These are phyloP conservation scores for Aspergillus sp. DNA, from an alignment of 2,329 filamentous ascomycete species.

Conservation along the genomic window DNA sequence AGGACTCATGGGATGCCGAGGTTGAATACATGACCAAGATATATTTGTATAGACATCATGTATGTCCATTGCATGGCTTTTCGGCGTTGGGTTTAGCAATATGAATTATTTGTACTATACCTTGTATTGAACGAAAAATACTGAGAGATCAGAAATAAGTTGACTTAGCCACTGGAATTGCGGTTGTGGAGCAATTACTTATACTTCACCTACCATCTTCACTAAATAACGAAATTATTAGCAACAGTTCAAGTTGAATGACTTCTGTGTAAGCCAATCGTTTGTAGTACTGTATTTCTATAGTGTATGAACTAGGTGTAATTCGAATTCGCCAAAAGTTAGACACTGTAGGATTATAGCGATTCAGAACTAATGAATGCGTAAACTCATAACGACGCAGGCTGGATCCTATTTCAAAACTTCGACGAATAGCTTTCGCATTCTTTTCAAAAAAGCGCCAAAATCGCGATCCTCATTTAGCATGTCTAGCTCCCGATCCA, in stretches of 20 bases:
- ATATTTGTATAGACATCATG: slow-evolving; percentile 27
- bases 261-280: not conserved
- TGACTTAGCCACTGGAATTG: not conserved
- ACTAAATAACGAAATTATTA: not conserved
- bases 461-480: slow-evolving; percentile 63
- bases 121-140: not conserved
- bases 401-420: slow-evolving; percentile 46
- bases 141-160: not conserved
- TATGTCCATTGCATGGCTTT: slow-evolving; percentile 37
- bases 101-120: slow-evolving; percentile 14
- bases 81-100: slow-evolving; percentile 35
- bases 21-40: slow-evolving; percentile 7
- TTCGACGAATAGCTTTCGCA: slow-evolving; percentile 61
- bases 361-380: not conserved
- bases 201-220: not conserved
- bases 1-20: slow-evolving; percentile 1
- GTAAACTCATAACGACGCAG: slow-evolving; percentile 5
- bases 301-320: too few relatives aligned
- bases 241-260: not conserved
- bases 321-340: too few relatives aligned
- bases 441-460: slow-evolving; percentile 60
- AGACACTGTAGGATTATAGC: not conserved
- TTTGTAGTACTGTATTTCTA: not conserved
- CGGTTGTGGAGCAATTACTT: not conserved
- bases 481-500: slow-evolving; percentile 56